Evolutionary conservation across 208 protist species (phyloP), one percentile per base, ranked within the genome.

Genomic region (Porcisia hertigi): DNA sequence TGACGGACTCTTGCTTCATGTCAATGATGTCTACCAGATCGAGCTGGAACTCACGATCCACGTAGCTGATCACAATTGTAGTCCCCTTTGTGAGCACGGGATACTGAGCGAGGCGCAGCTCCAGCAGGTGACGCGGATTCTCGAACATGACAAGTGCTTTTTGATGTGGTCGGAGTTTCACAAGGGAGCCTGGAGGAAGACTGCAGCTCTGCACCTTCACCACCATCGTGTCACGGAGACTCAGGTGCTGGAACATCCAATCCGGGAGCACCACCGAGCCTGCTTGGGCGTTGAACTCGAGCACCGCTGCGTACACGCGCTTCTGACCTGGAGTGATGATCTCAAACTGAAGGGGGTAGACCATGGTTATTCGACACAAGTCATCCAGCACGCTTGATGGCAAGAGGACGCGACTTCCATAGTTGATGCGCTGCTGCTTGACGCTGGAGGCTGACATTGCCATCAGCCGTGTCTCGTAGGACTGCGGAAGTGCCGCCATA

Each of bases 231-330:
- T 75, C 74, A 30, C 86, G 69, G 14, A 98, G 71, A 43, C 84
- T 60, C 6, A 99, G 79, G 66, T 97, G 86, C n/a, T 90, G 67
- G 78, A 97, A 97, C 96, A 99, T 98, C 95, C 97, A 99, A 43
- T 93, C 81, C 0, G 98, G 98, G 58, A 98, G 80, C 59, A 98
- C 93, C 34, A 96, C 83, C 60, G 79, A 85, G 53, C 98, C 98
- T 20, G 91, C 88, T 39, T 98, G 87, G 0, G 96, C 94, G 66
- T 81, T 94, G 78, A 99, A 99, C 74, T 98, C 97, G 23, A 98
- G 85, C 20, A 99, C 96, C 1, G 92, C 97, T 36, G 92, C 92
- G 80, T 97, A 98, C 2, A 86, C 82, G 0, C 64, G 58, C 53
- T 78, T 80, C 16, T 70, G 53, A 8, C 63, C 60, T 7, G 79